Evolutionary conservation across 2,329 filamentous ascomycete species (phyloP).

Genomic region (Calcarisporium arbuscula): DNA sequence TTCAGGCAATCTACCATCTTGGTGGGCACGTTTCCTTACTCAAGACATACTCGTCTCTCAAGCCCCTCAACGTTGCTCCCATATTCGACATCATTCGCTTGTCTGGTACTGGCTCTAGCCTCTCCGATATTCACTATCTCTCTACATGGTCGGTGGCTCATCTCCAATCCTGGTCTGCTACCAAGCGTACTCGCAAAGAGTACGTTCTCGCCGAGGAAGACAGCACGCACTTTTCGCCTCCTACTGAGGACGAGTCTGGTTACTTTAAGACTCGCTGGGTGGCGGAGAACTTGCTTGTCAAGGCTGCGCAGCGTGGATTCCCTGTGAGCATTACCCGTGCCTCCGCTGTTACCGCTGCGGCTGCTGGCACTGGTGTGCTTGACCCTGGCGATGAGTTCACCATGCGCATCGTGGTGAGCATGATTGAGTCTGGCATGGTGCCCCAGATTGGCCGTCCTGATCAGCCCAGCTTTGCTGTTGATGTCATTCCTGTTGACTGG

Average conservation of each 20-base stretch:
- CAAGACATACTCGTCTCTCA: conserved; percentile 16
- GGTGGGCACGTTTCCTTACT: conserved; percentile 19
- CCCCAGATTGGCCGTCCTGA: conserved; percentile 13
- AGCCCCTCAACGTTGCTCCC: conserved; percentile 15
- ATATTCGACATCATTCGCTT: conserved; percentile 19
- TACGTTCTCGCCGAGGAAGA: conserved; percentile 14
- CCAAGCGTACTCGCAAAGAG: conserved; percentile 11
- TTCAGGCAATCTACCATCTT: conserved; percentile 19
- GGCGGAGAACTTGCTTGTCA: conserved; percentile 16
- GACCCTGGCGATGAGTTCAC: conserved; percentile 17
- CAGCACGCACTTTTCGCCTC: conserved; percentile 16
- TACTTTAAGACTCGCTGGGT: conserved; percentile 23
- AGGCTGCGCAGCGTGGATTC: conserved; percentile 18
- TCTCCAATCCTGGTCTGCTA: conserved; percentile 17
- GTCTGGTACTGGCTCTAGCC: conserved; percentile 11
- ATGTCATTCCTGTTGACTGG: conserved; percentile 18
- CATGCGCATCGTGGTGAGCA: conserved; percentile 16
- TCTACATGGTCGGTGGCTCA: conserved; percentile 20
- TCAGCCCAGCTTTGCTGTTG: conserved; percentile 16
- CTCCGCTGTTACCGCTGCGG: conserved; percentile 13
- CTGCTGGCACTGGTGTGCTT: conserved; percentile 9
- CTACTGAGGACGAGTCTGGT: conserved; percentile 16
- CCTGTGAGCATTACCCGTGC: conserved; percentile 17
- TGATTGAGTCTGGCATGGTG: conserved; percentile 16
- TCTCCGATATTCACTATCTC: conserved; percentile 18